These are phyloP conservation scores for Geoglossum cookeanum DNA, from an alignment of 2,329 filamentous ascomycete species.

Conservation along the genomic window DNA sequence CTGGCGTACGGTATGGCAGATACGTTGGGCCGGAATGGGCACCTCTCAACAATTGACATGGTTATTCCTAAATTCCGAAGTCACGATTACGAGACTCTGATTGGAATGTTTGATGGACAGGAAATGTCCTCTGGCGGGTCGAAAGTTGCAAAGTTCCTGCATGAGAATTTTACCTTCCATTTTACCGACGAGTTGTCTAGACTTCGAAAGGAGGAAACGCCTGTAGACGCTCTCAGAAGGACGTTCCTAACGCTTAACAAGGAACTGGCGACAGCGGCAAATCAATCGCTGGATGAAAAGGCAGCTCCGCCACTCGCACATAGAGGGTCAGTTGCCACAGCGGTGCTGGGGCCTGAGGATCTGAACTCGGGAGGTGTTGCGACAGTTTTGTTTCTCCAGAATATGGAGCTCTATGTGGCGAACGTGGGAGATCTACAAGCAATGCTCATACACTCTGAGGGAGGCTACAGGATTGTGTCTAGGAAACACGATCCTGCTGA, in stretches of 20 bases:
- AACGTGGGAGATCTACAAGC: conserved; percentile 93
- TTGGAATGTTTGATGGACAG: conserved; percentile 94
- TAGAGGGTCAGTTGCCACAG: conserved; percentile 50
- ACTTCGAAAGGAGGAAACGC: conserved; percentile 52
- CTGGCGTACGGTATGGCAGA: conserved; percentile 97
- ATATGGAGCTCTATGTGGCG: conserved; percentile 79
- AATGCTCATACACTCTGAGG: conserved; percentile 83
- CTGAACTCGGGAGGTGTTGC: conserved; percentile 79
- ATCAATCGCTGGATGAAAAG: conserved; percentile 60
- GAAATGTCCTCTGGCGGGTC: conserved; percentile 76
- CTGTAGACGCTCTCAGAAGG: conserved; percentile 64
- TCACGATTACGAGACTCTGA: conserved; percentile 70
- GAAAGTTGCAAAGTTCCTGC: conserved; percentile 87
- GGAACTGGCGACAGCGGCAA: conserved; percentile 71
- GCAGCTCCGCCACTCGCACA: conserved; percentile 39
- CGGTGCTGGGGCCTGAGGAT: conserved; percentile 74
- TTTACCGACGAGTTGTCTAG: conserved; percentile 67
- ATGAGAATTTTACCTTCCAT: conserved; percentile 82
- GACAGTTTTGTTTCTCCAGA: conserved; percentile 75
- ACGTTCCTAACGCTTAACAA: conserved; percentile 86
- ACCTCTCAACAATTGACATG: conserved; percentile 87
- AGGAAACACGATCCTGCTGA: conserved; percentile 88
- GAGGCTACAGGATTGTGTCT: conserved; percentile 65
- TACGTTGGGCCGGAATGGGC: conserved; percentile 79
- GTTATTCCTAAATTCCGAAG: conserved; percentile 84